Conservation (phyloP, 805 yeast species). For the Wickerhamiella kurtzmanii region DNA sequence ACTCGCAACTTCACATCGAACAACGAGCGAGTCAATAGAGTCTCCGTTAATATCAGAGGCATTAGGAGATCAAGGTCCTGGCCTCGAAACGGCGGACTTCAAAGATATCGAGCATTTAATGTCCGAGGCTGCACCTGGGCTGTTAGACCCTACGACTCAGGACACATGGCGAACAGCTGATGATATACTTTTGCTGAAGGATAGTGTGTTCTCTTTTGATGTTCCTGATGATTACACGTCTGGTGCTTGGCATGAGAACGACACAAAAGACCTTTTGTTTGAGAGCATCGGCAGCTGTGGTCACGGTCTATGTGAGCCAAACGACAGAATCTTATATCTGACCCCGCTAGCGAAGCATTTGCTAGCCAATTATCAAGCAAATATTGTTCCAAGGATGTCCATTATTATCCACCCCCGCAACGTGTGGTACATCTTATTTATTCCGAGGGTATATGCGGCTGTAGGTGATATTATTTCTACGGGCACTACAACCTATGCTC, state of each 20-base stretch:
- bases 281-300: background rate
- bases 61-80: too few species aligned
- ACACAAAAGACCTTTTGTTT: background rate
- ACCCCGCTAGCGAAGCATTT: slow-evolving; percentile 53
- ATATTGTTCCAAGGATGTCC: slow-evolving; percentile 69
- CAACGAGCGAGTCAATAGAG: too few species aligned
- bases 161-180: background rate
- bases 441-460: slow-evolving; percentile 71
- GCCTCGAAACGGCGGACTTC: background rate
- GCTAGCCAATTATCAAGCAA: slow-evolving; percentile 57
- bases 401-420: slow-evolving; percentile 58
- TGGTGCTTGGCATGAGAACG: slow-evolving; percentile 4
- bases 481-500: slow-evolving; percentile 62
- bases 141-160: too few species aligned
- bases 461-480: slow-evolving; percentile 65
- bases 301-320: background rate
- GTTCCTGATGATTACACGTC: background rate
- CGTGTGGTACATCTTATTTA: slow-evolving; percentile 76
- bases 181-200: background rate
- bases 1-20: background rate
- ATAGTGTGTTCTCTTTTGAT: background rate
- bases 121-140: too few species aligned
- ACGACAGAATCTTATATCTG: slow-evolving; percentile 1
- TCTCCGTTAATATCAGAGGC: too few species aligned
- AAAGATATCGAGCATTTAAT: too few species aligned